These are phyloP conservation scores for Darksidea phi DNA, from an alignment of 495 filamentous ascomycete species.

Conservation along the genomic window DNA sequence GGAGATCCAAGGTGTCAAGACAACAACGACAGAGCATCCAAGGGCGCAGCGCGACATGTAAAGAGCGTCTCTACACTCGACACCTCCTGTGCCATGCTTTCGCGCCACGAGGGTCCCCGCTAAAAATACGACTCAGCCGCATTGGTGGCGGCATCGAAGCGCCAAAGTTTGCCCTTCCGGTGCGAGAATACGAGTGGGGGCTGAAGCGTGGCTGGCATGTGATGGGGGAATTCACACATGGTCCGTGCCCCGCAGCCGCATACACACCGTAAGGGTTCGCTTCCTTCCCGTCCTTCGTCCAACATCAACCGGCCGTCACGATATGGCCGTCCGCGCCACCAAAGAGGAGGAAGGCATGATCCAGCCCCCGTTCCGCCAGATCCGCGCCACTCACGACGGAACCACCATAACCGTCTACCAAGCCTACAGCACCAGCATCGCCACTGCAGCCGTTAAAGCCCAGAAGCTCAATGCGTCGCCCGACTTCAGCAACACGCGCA, in stretches of 20 bases:
- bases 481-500: conserved; percentile 52
- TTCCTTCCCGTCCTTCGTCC: not conserved
- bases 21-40: not conserved
- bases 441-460: conserved; percentile 50
- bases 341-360: not conserved
- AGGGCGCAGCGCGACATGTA: no score
- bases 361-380: conserved; percentile 50
- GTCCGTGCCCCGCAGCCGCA: no score
- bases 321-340: not conserved
- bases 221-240: no score
- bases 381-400: conserved; percentile 52
- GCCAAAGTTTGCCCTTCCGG: not conserved
- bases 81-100: not conserved
- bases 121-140: conserved; percentile 35
- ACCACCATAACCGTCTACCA: conserved; percentile 62
- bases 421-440: conserved; percentile 58
- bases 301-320: not conserved
- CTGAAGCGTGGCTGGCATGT: not conserved
- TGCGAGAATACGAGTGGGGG: conserved; percentile 10
- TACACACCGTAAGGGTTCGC: no score
- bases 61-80: no score
- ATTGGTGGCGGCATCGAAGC: not conserved
- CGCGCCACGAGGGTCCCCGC: not conserved
- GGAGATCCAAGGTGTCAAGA: not conserved
- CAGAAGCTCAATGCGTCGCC: conserved; percentile 56